Conservation (phyloP, 441 rosid species). For the Breynia disticha region DNA sequence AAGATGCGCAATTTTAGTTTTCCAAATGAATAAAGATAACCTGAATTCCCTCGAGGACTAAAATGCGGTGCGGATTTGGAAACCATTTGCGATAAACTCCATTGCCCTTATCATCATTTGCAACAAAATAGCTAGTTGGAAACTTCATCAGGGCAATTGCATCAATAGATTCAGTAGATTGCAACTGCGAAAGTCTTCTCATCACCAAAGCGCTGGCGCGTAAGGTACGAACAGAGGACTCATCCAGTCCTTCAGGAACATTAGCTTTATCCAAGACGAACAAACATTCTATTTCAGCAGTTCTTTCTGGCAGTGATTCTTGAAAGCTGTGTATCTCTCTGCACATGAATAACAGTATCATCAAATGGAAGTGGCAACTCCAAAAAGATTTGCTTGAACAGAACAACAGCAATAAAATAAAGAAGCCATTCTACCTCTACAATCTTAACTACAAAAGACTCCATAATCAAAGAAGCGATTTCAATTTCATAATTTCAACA, state of each 20-base stretch:
- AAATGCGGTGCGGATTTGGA: conserved; percentile 49
- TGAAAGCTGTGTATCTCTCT: conserved; percentile 65
- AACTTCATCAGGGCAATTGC: conserved; percentile 74
- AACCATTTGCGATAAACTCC: conserved; percentile 49
- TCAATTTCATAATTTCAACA: too few relatives aligned
- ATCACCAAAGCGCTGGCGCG: conserved; percentile 55
- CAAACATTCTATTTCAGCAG: conserved; percentile 44
- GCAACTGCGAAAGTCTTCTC: conserved; percentile 76
- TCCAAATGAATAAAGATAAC: conserved; percentile 21
- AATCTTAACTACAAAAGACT: too few relatives aligned
- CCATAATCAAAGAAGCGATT: too few relatives aligned
- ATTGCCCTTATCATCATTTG: conserved; percentile 14
- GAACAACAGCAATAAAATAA: too few relatives aligned
- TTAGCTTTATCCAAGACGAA: conserved; percentile 49
- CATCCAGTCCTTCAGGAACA: conserved; percentile 43
- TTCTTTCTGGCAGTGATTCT: conserved; percentile 28
- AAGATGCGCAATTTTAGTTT: neutral
- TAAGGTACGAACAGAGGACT: conserved; percentile 25
- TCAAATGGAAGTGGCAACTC: too few relatives aligned
- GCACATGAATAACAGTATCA: conserved; percentile 13
- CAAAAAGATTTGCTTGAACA: too few relatives aligned
- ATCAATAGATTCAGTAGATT: conserved; percentile 67
- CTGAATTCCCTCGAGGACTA: conserved; percentile 86
- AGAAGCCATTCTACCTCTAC: too few relatives aligned
- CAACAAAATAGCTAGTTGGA: conserved; percentile 49